Percentiles rank a stretch among this genome's conserved stretches.
Conservation (phyloP, 23 red algal genomes). For the Gracilaria vermiculophylla region DNA sequence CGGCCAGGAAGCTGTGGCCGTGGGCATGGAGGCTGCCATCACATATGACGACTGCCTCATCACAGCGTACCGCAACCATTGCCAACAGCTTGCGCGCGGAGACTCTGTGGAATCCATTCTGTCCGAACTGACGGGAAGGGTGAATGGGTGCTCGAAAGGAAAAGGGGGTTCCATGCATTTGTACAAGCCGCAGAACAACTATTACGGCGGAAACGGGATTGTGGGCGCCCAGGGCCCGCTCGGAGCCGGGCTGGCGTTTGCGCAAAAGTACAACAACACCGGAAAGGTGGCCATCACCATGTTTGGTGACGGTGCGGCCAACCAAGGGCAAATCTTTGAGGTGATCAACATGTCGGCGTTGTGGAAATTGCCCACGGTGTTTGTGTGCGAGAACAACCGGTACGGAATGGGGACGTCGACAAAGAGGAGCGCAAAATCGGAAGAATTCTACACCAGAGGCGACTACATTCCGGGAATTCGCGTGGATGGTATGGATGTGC, state of each 20-base stretch:
- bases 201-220: slow-evolving; percentile 98
- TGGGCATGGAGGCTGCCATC: slow-evolving; percentile 83
- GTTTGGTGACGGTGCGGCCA: slow-evolving; percentile 97
- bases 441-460: slow-evolving; percentile 88
- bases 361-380: slow-evolving; percentile 93
- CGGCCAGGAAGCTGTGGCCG: slow-evolving; percentile 95
- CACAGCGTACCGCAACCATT: slow-evolving; percentile 98
- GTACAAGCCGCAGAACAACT: slow-evolving; percentile 88
- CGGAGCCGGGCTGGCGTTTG: slow-evolving; percentile 94
- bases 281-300: slow-evolving; percentile 85
- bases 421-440: slow-evolving; percentile 66
- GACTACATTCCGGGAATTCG: slow-evolving; percentile 91
- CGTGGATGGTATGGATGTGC: slow-evolving; percentile 98
- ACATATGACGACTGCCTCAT: slow-evolving; percentile 88
- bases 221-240: slow-evolving; percentile 95
- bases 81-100: slow-evolving; percentile 87
- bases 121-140: slow-evolving; percentile 84
- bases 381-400: slow-evolving; percentile 90
- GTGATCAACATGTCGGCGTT: slow-evolving; percentile 97
- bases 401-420: slow-evolving; percentile 98
- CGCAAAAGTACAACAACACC: slow-evolving; percentile 86
- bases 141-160: slow-evolving; percentile 79
- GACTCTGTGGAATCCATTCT: slow-evolving; percentile 79
- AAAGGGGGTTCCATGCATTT: slow-evolving; percentile 98
- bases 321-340: slow-evolving; percentile 96